Conservation (phyloP, 805 yeast species). For the Nakazawaea wyomingensis region DNA sequence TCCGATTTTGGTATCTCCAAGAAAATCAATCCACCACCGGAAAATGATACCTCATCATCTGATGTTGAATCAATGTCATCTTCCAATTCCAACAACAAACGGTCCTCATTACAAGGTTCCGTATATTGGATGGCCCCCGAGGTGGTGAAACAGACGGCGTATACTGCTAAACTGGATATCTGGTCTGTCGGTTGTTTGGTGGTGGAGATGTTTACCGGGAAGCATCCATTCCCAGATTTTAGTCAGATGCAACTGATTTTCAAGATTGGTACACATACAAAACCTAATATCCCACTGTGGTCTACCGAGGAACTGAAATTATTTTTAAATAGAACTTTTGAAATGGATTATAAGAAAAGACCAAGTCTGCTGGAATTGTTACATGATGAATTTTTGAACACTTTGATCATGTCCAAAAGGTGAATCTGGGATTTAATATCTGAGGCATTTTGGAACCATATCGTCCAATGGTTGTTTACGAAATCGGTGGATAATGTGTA, state of each 20-base stretch:
- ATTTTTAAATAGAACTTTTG: conserved; percentile 65
- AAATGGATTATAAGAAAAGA: conserved; percentile 66
- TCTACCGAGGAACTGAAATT: conserved; percentile 63
- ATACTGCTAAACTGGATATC: conserved; percentile 89
- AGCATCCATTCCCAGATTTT: conserved; percentile 92
- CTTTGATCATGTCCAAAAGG: conserved; percentile 37
- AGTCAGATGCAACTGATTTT: conserved; percentile 97
- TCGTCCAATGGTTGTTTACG: too few relatives aligned
- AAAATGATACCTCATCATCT: too few relatives aligned
- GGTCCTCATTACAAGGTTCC: conserved; percentile 90
- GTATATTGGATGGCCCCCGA: conserved; percentile 99
- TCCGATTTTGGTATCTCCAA: conserved; percentile 66
- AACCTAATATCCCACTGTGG: conserved; percentile 77
- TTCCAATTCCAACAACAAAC: conserved; percentile 27
- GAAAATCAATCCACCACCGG: too few relatives aligned
- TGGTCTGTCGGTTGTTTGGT: conserved; percentile 97
- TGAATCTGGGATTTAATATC: not conserved
- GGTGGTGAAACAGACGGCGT: conserved; percentile 88
- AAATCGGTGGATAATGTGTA: too few relatives aligned
- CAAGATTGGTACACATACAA: conserved; percentile 79
- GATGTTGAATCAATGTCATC: too few relatives aligned
- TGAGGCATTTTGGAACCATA: too few relatives aligned
- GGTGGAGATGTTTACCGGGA: conserved; percentile 93
- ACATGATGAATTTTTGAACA: conserved; percentile 55
- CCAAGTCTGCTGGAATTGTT: conserved; percentile 70